Conservation (phyloP, 108 stramenopile species). For the Fistulifera pelliculosa region DNA sequence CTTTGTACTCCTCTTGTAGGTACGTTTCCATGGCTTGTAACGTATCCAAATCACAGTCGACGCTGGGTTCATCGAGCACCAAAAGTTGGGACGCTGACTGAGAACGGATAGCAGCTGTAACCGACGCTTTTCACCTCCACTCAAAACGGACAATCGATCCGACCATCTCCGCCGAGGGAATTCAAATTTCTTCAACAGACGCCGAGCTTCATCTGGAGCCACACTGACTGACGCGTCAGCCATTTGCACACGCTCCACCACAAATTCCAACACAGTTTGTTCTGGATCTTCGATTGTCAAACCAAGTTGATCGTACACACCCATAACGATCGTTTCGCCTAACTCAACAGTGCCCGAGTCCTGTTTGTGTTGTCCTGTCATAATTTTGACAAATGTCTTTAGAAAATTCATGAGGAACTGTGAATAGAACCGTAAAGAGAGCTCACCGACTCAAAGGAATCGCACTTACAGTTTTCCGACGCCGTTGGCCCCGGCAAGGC, state of each 20-base stretch:
- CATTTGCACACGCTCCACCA: constrained; percentile 55
- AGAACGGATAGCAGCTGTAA: constrained; percentile 71
- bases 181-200: constrained; percentile 63
- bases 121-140: constrained; percentile 76
- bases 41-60: constrained; percentile 77
- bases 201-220: constrained; percentile 65
- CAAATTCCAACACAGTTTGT: constrained; percentile 64
- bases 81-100: constrained; percentile 67
- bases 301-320: constrained; percentile 79
- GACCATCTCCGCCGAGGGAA: constrained; percentile 61
- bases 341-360: constrained; percentile 53
- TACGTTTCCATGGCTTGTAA: constrained; percentile 69
- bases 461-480: constrained; percentile 34
- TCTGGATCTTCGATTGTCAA: constrained; percentile 44
- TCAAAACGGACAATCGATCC: constrained; percentile 61
- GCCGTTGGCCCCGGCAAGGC: constrained; percentile 77
- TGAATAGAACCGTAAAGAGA: background rate
- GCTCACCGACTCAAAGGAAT: background rate
- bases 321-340: constrained; percentile 79
- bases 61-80: constrained; percentile 57
- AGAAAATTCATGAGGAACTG: constrained; percentile 6
- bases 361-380: constrained; percentile 42
- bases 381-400: constrained; percentile 58
- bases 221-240: constrained; percentile 15
- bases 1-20: constrained; percentile 67